Evolutionary conservation across 441 rosid genomes (phyloP).

Genomic region (Aquilaria agallochum): DNA sequence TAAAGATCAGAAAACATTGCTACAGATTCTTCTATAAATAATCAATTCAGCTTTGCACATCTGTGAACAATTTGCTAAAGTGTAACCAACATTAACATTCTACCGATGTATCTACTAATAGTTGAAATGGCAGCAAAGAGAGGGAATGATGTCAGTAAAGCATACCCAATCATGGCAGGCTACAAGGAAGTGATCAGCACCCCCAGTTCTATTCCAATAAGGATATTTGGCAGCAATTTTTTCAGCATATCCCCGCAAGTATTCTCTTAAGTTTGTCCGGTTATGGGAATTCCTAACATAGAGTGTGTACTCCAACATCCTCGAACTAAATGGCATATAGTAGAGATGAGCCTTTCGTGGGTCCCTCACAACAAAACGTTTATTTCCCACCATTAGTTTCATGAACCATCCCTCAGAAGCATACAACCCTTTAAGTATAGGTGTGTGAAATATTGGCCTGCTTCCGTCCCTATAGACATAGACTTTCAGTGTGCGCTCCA

Average conservation of each 20-base stretch:
- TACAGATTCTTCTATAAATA: too few relatives aligned
- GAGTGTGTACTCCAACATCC: constrained; percentile 60
- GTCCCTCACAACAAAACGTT: constrained; percentile 52
- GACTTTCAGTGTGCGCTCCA: constrained; percentile 57
- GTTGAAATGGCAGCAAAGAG: background rate
- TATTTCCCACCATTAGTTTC: constrained; percentile 71
- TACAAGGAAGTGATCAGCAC: constrained; percentile 72
- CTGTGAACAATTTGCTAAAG: background rate
- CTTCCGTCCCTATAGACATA: constrained; percentile 61
- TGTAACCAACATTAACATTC: too few relatives aligned
- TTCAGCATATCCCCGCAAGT: constrained; percentile 52
- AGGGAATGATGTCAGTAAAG: constrained; percentile 11
- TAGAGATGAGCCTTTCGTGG: constrained; percentile 60
- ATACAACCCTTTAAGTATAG: constrained; percentile 69
- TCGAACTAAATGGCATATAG: constrained; percentile 78
- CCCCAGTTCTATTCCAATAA: constrained; percentile 63
- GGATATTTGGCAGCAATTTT: constrained; percentile 58
- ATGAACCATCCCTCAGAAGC: constrained; percentile 88
- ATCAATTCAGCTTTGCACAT: background rate
- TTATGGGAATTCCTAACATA: constrained; percentile 73
- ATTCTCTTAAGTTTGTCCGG: constrained; percentile 64
- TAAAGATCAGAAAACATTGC: background rate
- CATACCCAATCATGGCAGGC: constrained; percentile 87
- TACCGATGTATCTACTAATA: background rate
- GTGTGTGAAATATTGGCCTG: constrained; percentile 63